Conservation (phyloP, 2,329 filamentous ascomycete species). For the Epichloe sp. region DNA sequence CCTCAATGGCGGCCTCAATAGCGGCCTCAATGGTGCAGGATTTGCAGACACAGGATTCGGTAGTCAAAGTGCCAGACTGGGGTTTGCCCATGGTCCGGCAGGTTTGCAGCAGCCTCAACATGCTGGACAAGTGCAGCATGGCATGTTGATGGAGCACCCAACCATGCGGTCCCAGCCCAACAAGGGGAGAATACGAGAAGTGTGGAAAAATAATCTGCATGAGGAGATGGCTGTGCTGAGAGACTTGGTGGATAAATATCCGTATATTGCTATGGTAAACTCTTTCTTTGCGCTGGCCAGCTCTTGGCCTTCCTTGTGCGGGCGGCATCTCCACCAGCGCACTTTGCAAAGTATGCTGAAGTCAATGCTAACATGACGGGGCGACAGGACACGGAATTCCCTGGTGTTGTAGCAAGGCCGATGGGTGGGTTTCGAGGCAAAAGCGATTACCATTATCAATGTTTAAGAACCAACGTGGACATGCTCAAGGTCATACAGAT, state of each 20-base stretch:
- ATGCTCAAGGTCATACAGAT: conserved; percentile 96
- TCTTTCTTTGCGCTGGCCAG: background rate
- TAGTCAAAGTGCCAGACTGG: conserved; percentile 77
- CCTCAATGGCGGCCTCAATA: conserved; percentile 42
- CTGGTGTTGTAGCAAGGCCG: conserved; percentile 88
- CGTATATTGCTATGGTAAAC: conserved; percentile 93
- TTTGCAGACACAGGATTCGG: conserved; percentile 61
- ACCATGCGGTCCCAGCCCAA: conserved; percentile 40
- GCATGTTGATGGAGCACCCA: conserved; percentile 28
- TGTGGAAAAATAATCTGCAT: conserved; percentile 84
- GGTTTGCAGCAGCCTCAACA: conserved; percentile 47
- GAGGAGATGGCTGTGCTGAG: conserved; percentile 82
- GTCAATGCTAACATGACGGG: conserved; percentile 5
- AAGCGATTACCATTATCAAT: conserved; percentile 98
- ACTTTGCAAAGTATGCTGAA: background rate
- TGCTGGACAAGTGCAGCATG: conserved; percentile 27
- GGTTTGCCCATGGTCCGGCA: conserved; percentile 60
- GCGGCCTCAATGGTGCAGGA: conserved; percentile 41
- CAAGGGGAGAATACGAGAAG: conserved; percentile 80
- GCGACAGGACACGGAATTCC: conserved; percentile 85
- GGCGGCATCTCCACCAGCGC: background rate
- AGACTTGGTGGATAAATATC: conserved; percentile 76
- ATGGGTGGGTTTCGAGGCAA: conserved; percentile 93
- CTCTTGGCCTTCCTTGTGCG: too few species aligned
- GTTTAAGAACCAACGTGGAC: conserved; percentile 90